Evolutionary conservation across 164 flowering plant species (phyloP).

Genomic region (Nymphaea colorata): DNA sequence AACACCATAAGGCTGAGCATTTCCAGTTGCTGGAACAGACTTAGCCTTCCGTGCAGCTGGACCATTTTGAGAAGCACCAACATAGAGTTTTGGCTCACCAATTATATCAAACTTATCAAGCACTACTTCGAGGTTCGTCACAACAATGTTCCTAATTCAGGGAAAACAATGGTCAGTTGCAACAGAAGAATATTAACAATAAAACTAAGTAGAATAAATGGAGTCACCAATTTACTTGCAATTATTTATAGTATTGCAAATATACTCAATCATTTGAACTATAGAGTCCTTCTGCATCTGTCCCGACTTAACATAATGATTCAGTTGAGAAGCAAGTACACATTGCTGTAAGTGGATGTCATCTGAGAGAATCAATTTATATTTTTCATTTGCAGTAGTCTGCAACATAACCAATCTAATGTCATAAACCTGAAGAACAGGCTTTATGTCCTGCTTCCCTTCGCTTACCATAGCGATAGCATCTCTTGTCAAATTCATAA

Average conservation of each 20-base stretch:
- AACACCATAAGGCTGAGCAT: too few relatives aligned
- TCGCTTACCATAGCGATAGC: constrained; percentile 14
- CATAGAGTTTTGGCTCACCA: too few relatives aligned
- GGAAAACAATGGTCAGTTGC: too few relatives aligned
- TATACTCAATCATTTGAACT: too few relatives aligned
- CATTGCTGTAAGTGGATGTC: constrained; percentile 31
- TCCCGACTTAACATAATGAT: constrained; percentile 37
- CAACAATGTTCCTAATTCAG: constrained; percentile 62
- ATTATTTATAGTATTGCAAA: too few relatives aligned
- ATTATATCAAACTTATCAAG: too few relatives aligned
- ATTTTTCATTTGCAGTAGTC: constrained; percentile 37
- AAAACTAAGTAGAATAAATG: neutral
- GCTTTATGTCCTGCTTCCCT: constrained; percentile 12
- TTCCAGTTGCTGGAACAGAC: too few relatives aligned
- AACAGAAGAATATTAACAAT: neutral
- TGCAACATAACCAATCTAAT: constrained; percentile 10
- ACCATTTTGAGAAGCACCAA: too few relatives aligned
- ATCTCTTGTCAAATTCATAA: constrained; percentile 7
- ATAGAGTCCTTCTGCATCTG: constrained; percentile 20
- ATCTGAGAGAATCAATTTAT: constrained; percentile 16
- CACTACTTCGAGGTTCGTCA: constrained; percentile 26
- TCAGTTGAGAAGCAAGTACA: constrained; percentile 72
- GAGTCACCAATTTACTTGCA: constrained; percentile 21
- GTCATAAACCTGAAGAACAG: constrained; percentile 18
- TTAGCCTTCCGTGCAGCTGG: too few relatives aligned